phyloP scores from a whole-genome alignment of 1,284 basidiomycete species.

The Garcileccinum viscosum region DNA sequence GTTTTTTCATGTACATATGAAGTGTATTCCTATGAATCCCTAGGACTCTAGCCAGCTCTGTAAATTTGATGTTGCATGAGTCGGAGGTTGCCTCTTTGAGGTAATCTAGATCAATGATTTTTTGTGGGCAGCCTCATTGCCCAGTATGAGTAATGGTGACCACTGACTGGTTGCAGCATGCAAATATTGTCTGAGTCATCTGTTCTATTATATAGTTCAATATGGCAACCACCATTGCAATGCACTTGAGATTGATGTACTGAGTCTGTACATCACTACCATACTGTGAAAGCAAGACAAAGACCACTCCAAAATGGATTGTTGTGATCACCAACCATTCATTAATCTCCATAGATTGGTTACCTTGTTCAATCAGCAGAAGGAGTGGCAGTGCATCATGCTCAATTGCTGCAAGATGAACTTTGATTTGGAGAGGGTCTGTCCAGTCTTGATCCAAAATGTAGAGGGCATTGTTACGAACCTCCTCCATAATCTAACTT shows the following conservation, averaged over 20 bases:
- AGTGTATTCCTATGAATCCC: too few relatives aligned
- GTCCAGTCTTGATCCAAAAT: neutral
- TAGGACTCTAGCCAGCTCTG: conserved; percentile 25
- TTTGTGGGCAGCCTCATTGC: conserved; percentile 10
- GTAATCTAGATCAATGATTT: conserved; percentile 26
- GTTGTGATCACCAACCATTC: neutral
- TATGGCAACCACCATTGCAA: neutral
- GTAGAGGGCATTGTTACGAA: too few relatives aligned
- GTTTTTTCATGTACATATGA: too few relatives aligned
- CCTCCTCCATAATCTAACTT: too few relatives aligned
- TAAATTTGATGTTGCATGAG: conserved; percentile 18
- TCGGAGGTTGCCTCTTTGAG: conserved; percentile 18
- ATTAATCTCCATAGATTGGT: neutral
- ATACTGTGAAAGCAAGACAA: neutral
- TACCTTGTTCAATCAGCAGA: neutral
- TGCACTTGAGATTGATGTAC: neutral
- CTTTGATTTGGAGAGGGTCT: neutral
- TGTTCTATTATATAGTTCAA: neutral
- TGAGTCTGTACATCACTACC: neutral
- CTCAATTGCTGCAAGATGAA: neutral
- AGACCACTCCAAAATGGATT: neutral
- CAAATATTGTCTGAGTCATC: too few relatives aligned
- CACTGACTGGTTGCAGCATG: conserved; percentile 3
- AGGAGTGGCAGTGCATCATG: neutral
- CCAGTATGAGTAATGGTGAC: neutral